Conservation (phyloP, 768 basidiomycete genomes). For the Coprinopsis sp. region DNA sequence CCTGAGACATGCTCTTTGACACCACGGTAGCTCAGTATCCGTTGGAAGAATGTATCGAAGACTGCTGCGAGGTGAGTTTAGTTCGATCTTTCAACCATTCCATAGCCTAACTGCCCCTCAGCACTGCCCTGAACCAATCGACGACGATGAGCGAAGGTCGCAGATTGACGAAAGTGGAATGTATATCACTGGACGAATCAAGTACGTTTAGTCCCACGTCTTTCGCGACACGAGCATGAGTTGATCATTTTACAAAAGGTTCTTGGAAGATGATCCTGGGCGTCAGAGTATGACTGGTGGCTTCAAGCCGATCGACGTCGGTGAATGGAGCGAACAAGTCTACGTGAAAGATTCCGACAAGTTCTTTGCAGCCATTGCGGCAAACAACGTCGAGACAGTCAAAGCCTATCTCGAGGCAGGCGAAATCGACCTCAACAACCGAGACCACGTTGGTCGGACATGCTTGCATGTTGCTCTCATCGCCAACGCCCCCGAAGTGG, state of each 20-base stretch:
- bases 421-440: slow-evolving; percentile 41
- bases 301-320: slow-evolving; percentile 63
- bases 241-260: slow-evolving; percentile 28
- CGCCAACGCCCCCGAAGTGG: slow-evolving; percentile 40
- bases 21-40: slow-evolving; percentile 64
- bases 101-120: slow-evolving; percentile 14
- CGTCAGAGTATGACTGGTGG: slow-evolving; percentile 58
- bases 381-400: slow-evolving; percentile 38
- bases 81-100: background rate
- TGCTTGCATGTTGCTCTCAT: slow-evolving; percentile 56
- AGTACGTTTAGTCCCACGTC: slow-evolving; percentile 29
- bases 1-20: background rate
- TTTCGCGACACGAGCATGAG: background rate
- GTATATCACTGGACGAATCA: slow-evolving; percentile 50
- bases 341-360: slow-evolving; percentile 52
- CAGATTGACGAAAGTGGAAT: slow-evolving; percentile 49
- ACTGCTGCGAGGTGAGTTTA: slow-evolving; percentile 51
- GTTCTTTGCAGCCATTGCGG: slow-evolving; percentile 53
- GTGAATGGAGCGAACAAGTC: slow-evolving; percentile 60
- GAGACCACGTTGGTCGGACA: slow-evolving; percentile 61
- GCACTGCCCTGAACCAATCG: slow-evolving; percentile 52
- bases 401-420: slow-evolving; percentile 32
- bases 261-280: slow-evolving; percentile 57
- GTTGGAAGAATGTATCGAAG: slow-evolving; percentile 50
- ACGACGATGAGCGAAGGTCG: slow-evolving; percentile 49